A percentile compares a stretch with the other conserved stretches of the same genome.
phyloP scores from a whole-genome alignment of 164 flowering plant genomes.

The grape (Vitis vinifera) region DNA sequence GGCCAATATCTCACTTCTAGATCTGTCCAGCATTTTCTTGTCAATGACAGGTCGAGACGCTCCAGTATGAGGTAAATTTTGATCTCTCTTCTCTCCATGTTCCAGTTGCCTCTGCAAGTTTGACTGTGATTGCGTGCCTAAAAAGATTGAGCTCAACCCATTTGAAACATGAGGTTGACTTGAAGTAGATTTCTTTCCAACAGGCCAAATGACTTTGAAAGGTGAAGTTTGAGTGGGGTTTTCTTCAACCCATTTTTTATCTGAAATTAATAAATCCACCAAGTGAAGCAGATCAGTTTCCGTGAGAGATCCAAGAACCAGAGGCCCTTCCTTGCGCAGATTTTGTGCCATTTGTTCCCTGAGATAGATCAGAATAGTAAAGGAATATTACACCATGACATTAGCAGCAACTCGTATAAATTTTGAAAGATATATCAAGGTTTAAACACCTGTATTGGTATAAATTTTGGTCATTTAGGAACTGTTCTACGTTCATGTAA shows the following conservation, averaged over 20 bases:
- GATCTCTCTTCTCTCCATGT: slow-evolving; percentile 18
- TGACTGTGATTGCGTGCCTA: slow-evolving; percentile 11
- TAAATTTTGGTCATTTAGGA: too few relatives aligned
- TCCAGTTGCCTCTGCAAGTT: slow-evolving; percentile 16
- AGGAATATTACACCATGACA: not conserved
- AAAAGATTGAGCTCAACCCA: slow-evolving; percentile 53
- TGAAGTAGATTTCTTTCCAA: slow-evolving; percentile 12
- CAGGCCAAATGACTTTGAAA: slow-evolving; percentile 36
- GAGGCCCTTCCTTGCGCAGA: slow-evolving; percentile 60
- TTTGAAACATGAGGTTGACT: slow-evolving; percentile 29
- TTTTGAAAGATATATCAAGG: not conserved
- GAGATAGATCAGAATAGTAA: slow-evolving; percentile 16
- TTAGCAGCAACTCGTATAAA: not conserved
- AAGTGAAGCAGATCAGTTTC: slow-evolving; percentile 40
- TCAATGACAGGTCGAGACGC: slow-evolving; percentile 8
- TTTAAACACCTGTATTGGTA: too few relatives aligned
- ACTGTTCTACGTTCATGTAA: too few relatives aligned
- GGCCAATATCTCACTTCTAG: slow-evolving; percentile 42
- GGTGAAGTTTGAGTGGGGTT: slow-evolving; percentile 34
- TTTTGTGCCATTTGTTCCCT: slow-evolving; percentile 56
- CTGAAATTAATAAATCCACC: slow-evolving; percentile 57
- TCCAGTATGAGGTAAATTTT: slow-evolving; percentile 21
- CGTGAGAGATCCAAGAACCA: slow-evolving; percentile 37
- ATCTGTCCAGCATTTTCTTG: slow-evolving; percentile 25
- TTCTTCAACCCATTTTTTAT: slow-evolving; percentile 79